A percentile compares a stretch with the other conserved stretches of the same genome.
These are phyloP conservation scores for Aspergillus oerlinghausenensis DNA, from an alignment of 2,329 filamentous ascomycete species.

Conservation along the genomic window DNA sequence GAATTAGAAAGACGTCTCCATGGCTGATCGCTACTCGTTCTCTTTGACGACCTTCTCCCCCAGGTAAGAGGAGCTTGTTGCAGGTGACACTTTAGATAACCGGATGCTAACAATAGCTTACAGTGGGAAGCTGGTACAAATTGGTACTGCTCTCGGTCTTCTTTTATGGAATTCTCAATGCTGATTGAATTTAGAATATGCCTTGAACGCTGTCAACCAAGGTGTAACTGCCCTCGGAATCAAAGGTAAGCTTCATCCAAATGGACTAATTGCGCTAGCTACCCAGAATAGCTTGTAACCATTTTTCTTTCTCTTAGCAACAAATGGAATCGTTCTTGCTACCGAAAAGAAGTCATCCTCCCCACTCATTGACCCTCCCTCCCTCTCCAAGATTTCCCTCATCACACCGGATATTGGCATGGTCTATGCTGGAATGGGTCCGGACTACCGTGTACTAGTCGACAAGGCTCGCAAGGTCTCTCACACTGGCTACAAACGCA, in stretches of 20 bases:
- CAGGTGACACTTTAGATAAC: conserved; percentile 7
- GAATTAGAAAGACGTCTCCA: conserved; percentile 42
- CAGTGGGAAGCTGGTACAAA: conserved; percentile 98
- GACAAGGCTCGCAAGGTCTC: conserved; percentile 98
- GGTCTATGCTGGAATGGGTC: conserved; percentile 99
- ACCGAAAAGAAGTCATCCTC: conserved; percentile 99
- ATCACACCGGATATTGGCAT: conserved; percentile 99
- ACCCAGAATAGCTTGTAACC: conserved; percentile 13
- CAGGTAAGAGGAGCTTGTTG: conserved; percentile 56
- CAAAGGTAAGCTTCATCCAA: conserved; percentile 63
- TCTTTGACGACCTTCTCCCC: conserved; percentile 99
- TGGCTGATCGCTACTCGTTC: conserved; percentile 99
- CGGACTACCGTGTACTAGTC: conserved; percentile 94
- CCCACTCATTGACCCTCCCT: conserved; percentile 89
- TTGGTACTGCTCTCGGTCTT: conserved; percentile 56
- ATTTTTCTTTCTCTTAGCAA: conserved; percentile 55
- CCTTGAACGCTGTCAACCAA: conserved; percentile 97
- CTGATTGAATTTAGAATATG: conserved; percentile 70
- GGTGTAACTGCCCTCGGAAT: conserved; percentile 97
- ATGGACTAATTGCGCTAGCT: conserved; percentile 1
- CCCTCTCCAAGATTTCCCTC: conserved; percentile 93
- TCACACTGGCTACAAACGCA: conserved; percentile 97
- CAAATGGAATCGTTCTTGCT: conserved; percentile 96
- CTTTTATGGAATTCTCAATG: not conserved
- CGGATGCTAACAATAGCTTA: conserved; percentile 42